Evolutionary conservation across 352 stramenopile species (phyloP), one percentile per base, ranked within the genome.

Genomic region (Phytophthora sp.): DNA sequence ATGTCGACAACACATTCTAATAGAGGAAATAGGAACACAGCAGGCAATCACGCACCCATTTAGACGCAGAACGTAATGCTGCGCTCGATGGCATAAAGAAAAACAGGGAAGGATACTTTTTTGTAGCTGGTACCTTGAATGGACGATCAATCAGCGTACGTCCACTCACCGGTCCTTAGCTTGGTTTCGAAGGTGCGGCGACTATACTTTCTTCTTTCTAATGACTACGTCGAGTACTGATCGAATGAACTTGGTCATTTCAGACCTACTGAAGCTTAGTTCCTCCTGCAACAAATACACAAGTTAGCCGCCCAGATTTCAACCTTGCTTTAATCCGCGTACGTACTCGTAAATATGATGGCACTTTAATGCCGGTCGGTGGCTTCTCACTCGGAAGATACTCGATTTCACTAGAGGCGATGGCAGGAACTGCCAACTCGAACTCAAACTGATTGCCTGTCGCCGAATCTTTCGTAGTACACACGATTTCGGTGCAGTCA

Each of bases 191-290:
- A n/a, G 24, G 28, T 39, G n/a, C 44, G 34, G 50, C 28, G 15
- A 35, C 49, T 67, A 69, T 41, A 65, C 28, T 64, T 83, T 79
- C 61, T 88, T 89, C 64, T 89, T 89, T 46, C 81, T 77, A 77
- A 91, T 91, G 32, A 94, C 83, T 27, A 89, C 78, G 63, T 95
- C 87, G 37, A 95, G 62, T 41, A 92, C 66, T 57, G 84, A 89
- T 38, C 82, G 79, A 76, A 92, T 90, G 60, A 95, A 95, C 43
- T 90, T 89, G 52, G 83, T 92, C 71, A 93, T 82, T 62, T 95
- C 83, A 34, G 75, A 76, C 31, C 84, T 78, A 55, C 79, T 88
- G 69, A 95, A 95, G 38, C 76, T 92, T 51, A 95, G 61, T 52
- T 95, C 87, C 28, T 95, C 83, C 77, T 93, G 38, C 1, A 53